Percentiles rank a stretch among this genome's conserved stretches.
These are phyloP conservation scores for Komagataella mondaviorum DNA, from an alignment of 805 yeast genomes.

Conservation along the genomic window DNA sequence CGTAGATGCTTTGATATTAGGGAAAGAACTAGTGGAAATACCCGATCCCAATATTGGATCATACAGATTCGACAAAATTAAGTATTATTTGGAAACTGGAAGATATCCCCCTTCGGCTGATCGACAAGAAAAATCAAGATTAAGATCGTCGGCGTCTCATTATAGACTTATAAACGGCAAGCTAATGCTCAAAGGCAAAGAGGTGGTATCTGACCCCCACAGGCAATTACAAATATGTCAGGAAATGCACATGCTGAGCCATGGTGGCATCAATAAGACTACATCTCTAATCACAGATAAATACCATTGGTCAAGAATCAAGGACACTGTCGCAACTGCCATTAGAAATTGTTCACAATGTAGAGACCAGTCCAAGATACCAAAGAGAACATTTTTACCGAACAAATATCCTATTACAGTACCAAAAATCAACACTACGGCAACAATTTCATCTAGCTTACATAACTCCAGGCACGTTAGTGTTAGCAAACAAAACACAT, in stretches of 20 bases:
- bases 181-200: constrained; percentile 62
- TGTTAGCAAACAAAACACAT: background rate
- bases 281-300: constrained; percentile 65
- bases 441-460: background rate
- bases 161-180: constrained; percentile 62
- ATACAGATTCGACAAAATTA: constrained; percentile 63
- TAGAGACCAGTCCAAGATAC: constrained; percentile 24
- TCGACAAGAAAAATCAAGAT: constrained; percentile 77
- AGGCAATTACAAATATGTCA: constrained; percentile 66
- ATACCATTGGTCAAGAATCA: constrained; percentile 87
- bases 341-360: constrained; percentile 69
- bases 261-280: constrained; percentile 82
- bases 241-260: constrained; percentile 54
- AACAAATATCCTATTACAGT: constrained; percentile 6
- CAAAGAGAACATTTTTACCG: constrained; percentile 4
- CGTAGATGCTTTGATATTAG: constrained; percentile 79
- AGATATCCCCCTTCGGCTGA: constrained; percentile 74
- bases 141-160: constrained; percentile 68
- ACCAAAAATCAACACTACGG: background rate
- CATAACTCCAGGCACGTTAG: background rate
- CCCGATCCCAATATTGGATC: constrained; percentile 36
- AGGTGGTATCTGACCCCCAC: constrained; percentile 68
- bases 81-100: constrained; percentile 69
- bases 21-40: constrained; percentile 55
- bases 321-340: constrained; percentile 73